Conservation (phyloP, 2,329 filamentous ascomycete genomes). For the Dactylellina parvicollis region DNA sequence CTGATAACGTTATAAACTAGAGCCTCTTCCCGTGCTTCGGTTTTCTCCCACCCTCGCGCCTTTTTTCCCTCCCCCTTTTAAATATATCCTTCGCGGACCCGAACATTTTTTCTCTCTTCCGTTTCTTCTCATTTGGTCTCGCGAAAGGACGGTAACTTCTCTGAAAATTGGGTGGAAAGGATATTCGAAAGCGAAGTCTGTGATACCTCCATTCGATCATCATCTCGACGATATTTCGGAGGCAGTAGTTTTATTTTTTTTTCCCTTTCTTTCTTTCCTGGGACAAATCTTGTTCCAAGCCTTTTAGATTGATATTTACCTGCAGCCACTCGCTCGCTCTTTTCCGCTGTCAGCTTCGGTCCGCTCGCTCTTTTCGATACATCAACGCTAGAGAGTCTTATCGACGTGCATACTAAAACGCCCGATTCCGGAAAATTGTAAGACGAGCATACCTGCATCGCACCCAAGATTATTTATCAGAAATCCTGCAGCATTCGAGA, state of each 20-base stretch:
- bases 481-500: no score
- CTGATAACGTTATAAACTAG: conserved; percentile 52
- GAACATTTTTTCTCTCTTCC: conserved; percentile 19
- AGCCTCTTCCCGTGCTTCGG: conserved; percentile 25
- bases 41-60: conserved; percentile 10
- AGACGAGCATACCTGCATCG: background rate
- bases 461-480: no score
- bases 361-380: conserved; percentile 7
- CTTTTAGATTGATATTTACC: background rate
- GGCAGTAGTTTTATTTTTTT: background rate
- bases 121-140: conserved; percentile 19
- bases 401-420: conserved; percentile 12
- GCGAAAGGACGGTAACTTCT: conserved; percentile 6
- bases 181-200: no score
- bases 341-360: background rate
- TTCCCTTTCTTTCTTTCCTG: background rate
- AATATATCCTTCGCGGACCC: background rate
- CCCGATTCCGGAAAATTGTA: background rate
- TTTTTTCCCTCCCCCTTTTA: conserved; percentile 5
- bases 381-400: background rate
- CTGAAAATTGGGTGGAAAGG: no score
- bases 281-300: background rate
- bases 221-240: background rate
- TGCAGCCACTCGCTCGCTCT: conserved; percentile 7
- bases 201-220: no score